phyloP scores from a whole-genome alignment of 2,329 filamentous ascomycete species.

The Aschersonia sp. region DNA sequence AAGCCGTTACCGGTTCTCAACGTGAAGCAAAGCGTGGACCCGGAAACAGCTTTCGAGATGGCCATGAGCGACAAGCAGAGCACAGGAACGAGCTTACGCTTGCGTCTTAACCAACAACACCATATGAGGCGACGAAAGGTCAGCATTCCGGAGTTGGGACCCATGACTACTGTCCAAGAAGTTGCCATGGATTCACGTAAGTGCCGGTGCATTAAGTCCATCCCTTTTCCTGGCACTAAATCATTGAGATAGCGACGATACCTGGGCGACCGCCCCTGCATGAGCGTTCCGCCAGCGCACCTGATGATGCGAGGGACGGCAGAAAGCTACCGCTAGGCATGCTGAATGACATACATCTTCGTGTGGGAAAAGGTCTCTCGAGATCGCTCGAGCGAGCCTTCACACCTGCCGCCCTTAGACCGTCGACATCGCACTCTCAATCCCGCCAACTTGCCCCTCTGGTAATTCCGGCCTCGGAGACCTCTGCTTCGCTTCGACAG shows the following conservation, averaged over 20 bases:
- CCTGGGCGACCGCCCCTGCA: constrained; percentile 50
- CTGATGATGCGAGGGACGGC: constrained; percentile 11
- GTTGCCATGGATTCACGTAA: constrained; percentile 56
- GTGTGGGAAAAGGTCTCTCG: constrained; percentile 10
- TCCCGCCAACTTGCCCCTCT: constrained; percentile 33
- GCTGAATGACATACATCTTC: not conserved
- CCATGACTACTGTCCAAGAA: constrained; percentile 57
- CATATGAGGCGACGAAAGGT: constrained; percentile 45
- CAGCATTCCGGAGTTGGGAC: constrained; percentile 49
- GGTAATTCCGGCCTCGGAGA: constrained; percentile 30
- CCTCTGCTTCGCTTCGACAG: constrained; percentile 10
- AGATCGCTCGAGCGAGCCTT: constrained; percentile 11
- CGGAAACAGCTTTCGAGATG: constrained; percentile 32
- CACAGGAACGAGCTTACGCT: constrained; percentile 24
- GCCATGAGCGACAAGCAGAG: constrained; percentile 26
- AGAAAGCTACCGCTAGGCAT: constrained; percentile 5
- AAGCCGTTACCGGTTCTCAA: constrained; percentile 27
- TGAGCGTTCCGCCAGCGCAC: constrained; percentile 50
- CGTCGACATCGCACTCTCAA: constrained; percentile 22
- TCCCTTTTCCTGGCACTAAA: constrained; percentile 1
- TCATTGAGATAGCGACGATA: constrained; percentile 39
- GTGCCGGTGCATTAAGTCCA: constrained; percentile 13
- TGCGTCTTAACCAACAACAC: constrained; percentile 43
- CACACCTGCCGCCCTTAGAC: constrained; percentile 2
- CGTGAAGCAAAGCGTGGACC: constrained; percentile 30